Evolutionary conservation across 805 yeast species (phyloP).

Genomic region (Candida vartiovaarae): DNA sequence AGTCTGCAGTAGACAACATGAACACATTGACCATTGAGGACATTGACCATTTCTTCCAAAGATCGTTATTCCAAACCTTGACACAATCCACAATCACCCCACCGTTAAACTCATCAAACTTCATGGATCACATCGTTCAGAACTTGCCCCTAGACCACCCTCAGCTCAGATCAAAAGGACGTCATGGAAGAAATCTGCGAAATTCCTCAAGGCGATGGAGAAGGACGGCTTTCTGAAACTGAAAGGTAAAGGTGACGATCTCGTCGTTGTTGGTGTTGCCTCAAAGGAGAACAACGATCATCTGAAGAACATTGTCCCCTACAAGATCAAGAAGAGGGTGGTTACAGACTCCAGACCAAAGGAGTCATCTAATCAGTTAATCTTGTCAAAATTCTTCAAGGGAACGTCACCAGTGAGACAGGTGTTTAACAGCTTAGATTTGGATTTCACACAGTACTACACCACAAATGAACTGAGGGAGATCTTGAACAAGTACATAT

Average conservation of each 20-base stretch:
- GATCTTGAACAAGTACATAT: constrained; percentile 50
- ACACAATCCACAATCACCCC: constrained; percentile 34
- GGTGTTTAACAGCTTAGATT: constrained; percentile 38
- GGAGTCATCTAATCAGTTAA: constrained; percentile 25
- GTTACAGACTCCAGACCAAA: constrained; percentile 11
- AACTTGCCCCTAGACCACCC: constrained; percentile 67
- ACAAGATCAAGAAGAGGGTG: constrained; percentile 31
- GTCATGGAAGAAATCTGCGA: constrained; percentile 84
- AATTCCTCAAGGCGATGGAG: constrained; percentile 81
- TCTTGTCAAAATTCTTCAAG: constrained; percentile 50
- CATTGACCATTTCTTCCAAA: constrained; percentile 64
- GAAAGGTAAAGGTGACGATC: constrained; percentile 83
- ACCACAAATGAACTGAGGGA: constrained; percentile 47
- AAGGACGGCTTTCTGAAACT: constrained; percentile 59
- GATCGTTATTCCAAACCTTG: constrained; percentile 66
- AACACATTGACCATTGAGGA: constrained; percentile 45
- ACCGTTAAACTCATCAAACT: constrained; percentile 69
- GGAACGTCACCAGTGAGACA: constrained; percentile 44
- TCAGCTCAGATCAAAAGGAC: constrained; percentile 63
- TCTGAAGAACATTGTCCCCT: constrained; percentile 59
- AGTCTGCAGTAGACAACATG: constrained; percentile 7
- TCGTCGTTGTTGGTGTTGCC: constrained; percentile 47
- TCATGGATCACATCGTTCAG: constrained; percentile 61
- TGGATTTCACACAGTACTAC: constrained; percentile 36
- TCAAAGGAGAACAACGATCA: constrained; percentile 37